Evolutionary conservation across 176 grass and related monocot genomes (phyloP).

Genomic region (Calamus simplicifolius): DNA sequence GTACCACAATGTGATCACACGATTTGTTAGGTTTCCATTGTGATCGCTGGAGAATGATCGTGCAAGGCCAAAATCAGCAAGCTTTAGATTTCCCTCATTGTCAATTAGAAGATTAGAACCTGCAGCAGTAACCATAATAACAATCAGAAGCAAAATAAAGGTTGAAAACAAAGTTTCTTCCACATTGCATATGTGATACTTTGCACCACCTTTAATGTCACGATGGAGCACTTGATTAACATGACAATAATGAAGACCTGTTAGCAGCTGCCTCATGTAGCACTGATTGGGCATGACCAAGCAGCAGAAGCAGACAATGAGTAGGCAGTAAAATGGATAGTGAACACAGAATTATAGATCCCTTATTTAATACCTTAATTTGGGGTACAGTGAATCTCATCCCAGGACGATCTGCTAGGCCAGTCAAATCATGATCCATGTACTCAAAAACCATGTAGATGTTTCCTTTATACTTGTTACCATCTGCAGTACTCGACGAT

Average conservation of each 20-base stretch:
- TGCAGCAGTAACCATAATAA: slow-evolving; percentile 6
- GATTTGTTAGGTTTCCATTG: slow-evolving; percentile 86
- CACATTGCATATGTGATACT: background rate
- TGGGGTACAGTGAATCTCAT: slow-evolving; percentile 73
- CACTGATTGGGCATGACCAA: slow-evolving; percentile 25
- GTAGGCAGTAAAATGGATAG: background rate
- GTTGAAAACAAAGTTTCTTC: too few species aligned
- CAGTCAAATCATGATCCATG: slow-evolving; percentile 89
- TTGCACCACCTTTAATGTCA: slow-evolving; percentile 74
- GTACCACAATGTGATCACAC: slow-evolving; percentile 95
- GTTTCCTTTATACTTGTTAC: slow-evolving; percentile 70
- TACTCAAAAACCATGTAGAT: slow-evolving; percentile 91
- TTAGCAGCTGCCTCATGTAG: slow-evolving; percentile 96
- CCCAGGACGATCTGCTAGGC: slow-evolving; percentile 62
- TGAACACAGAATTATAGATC: too few species aligned
- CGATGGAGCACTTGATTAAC: slow-evolving; percentile 91
- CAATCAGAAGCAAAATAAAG: too few species aligned
- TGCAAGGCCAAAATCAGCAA: slow-evolving; percentile 94
- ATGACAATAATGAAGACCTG: slow-evolving; percentile 92
- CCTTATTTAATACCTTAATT: slow-evolving; percentile 54
- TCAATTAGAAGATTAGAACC: slow-evolving; percentile 96
- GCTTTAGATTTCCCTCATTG: slow-evolving; percentile 93
- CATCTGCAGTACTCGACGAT: slow-evolving; percentile 25
- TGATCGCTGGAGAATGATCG: slow-evolving; percentile 83
- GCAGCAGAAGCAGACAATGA: slow-evolving; percentile 1